Evolutionary conservation across 345 rosid genomes (phyloP).

Genomic region (Lumnitzera racemosa): DNA sequence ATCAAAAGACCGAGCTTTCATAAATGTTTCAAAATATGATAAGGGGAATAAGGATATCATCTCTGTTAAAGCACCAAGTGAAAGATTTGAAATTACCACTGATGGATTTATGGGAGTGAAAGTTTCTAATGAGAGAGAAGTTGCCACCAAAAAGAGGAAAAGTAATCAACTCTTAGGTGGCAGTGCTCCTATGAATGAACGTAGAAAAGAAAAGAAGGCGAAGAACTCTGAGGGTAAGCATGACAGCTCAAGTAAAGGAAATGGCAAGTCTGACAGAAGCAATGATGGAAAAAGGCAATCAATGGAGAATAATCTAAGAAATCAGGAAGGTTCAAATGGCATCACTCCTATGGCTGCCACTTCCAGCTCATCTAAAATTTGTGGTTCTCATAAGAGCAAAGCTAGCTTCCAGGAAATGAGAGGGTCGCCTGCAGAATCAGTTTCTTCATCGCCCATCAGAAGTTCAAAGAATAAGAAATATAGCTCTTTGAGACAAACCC

Average conservation of each 20-base stretch:
- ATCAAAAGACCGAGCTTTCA: conserved; percentile 22
- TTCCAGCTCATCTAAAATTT: conserved; percentile 91
- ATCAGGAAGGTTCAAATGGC: conserved; percentile 33
- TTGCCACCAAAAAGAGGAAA: conserved; percentile 50
- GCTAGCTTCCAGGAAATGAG: conserved; percentile 25
- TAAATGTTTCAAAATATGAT: conserved; percentile 28
- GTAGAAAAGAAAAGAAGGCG: conserved; percentile 55
- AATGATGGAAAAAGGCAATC: conserved; percentile 30
- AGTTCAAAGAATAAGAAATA: conserved; percentile 20
- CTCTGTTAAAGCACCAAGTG: conserved; percentile 38
- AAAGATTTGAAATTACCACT: conserved; percentile 20
- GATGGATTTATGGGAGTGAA: conserved; percentile 40
- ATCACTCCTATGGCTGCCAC: conserved; percentile 59
- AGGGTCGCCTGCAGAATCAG: conserved; percentile 44
- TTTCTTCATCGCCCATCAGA: conserved; percentile 48
- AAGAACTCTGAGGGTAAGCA: conserved; percentile 55
- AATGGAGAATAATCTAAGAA: conserved; percentile 25
- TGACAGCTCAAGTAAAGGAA: conserved; percentile 44
- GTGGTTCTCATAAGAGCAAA: conserved; percentile 42
- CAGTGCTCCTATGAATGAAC: conserved; percentile 28
- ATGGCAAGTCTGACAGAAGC: conserved; percentile 42
- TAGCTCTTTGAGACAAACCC: conserved; percentile 17
- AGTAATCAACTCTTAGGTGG: conserved; percentile 33
- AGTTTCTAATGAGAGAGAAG: conserved; percentile 28
- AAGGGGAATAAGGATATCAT: conserved; percentile 26